These are phyloP conservation scores for Strobilomyces confusus DNA, from an alignment of 768 basidiomycete genomes.

Conservation along the genomic window DNA sequence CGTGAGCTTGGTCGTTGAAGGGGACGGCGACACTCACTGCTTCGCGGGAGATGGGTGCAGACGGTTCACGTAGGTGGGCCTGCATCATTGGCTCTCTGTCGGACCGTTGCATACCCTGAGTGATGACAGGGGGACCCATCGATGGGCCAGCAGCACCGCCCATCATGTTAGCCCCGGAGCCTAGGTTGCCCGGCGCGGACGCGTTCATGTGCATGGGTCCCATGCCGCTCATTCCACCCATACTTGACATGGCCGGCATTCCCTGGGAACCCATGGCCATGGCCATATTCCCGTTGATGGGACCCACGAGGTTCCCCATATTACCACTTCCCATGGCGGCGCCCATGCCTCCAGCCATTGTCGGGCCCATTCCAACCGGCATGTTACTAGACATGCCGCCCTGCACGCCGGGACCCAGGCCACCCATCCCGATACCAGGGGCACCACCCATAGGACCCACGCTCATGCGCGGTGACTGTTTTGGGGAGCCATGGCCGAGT, in stretches of 20 bases:
- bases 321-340: conserved; percentile 4
- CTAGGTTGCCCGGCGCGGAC: conserved; percentile 14
- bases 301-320: conserved; percentile 5
- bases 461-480: conserved; percentile 26
- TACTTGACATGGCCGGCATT: conserved; percentile 14
- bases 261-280: conserved; percentile 14
- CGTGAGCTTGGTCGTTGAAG: conserved; percentile 1
- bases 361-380: conserved; percentile 11
- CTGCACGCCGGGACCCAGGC: conserved; percentile 12
- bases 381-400: conserved; percentile 13
- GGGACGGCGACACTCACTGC: conserved; percentile 12
- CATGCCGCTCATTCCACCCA: conserved; percentile 17
- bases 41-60: conserved; percentile 26
- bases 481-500: conserved; percentile 25
- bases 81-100: conserved; percentile 26
- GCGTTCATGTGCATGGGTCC: conserved; percentile 21
- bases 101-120: conserved; percentile 24
- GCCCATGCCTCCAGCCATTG: conserved; percentile 15
- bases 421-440: conserved; percentile 7
- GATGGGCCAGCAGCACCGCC: conserved; percentile 31
- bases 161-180: conserved; percentile 21
- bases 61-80: conserved; percentile 21
- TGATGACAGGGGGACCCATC: conserved; percentile 39
- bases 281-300: conserved; percentile 18
- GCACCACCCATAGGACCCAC: conserved; percentile 13